Base-by-base conservation (phyloP, 306 rosid genomes). In the Biancaea sappan region DNA sequence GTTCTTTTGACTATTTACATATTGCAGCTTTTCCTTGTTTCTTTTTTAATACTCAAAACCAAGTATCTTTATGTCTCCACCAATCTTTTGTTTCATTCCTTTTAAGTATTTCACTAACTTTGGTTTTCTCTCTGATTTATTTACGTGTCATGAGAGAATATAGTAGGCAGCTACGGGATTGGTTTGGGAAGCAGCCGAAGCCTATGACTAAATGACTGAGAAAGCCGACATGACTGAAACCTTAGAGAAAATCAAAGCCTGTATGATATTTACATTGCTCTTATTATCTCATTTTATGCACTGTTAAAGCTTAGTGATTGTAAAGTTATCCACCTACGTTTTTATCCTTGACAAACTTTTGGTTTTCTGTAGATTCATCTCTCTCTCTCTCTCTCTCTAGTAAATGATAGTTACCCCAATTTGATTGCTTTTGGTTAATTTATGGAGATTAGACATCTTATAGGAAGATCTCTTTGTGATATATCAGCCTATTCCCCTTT, bases 191-290 rank as follows among this genome's bases (percentile, higher is more conserved):
- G 65, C 69, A 3, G 22, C 18, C 2, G n/a, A 35, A 13, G 74
- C 38, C 44, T 13, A 16, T 52, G 21, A 21, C 38, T 61, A 56
- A 48, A n/a, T 12, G 40, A 69, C 80, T 15, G 75, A 64, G 59
- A 48, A 73, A 38, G 19, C 18, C 29, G 21, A 21, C 10, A 8
- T 72, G 79, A 4, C 28, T 38, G 73, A 32, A 47, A 52, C 74
- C 11, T 16, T 2, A 6, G 70, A 53, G 53, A 77, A 69, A 46
- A 31, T 8, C 1, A 15, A 4, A 34, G 44, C 58, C 26, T 18
- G 82, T 73, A 82, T 68, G 80, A 61, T 67, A 44, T 82, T 67
- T 37, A 9, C 34, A 7, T 26, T 44, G 22, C 66, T 46, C 29
- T 68, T 11, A 16, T 62, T 32, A 28, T 73, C 52, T 32, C 74